phyloP scores from a whole-genome alignment of 305 asterid genomes.

The Fraxinus angustifolia region DNA sequence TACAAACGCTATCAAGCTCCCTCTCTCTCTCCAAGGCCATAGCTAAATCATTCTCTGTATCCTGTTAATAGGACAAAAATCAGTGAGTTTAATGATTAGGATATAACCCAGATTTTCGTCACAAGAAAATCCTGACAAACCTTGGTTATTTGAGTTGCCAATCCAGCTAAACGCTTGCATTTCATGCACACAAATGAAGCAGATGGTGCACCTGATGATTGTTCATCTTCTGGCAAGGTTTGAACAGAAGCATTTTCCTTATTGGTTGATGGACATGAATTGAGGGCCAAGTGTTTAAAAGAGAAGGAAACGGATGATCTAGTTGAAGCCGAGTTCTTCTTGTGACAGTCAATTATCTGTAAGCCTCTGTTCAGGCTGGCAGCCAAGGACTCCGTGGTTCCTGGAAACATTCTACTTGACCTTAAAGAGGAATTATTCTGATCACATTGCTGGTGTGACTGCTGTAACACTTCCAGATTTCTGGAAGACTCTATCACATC shows the following conservation, averaged over 20 bases:
- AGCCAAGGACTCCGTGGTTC: conserved; percentile 75
- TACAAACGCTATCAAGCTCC: conserved; percentile 62
- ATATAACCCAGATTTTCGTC: not conserved
- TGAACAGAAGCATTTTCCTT: conserved; percentile 50
- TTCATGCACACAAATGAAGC: conserved; percentile 49
- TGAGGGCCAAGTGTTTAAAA: conserved; percentile 73
- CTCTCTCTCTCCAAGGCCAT: conserved; percentile 45
- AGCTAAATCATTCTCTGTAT: conserved; percentile 36
- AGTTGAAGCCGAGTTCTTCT: conserved; percentile 55
- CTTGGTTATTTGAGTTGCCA: conserved; percentile 29
- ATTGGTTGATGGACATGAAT: conserved; percentile 50
- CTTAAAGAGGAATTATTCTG: conserved; percentile 59
- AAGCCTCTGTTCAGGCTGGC: conserved; percentile 90
- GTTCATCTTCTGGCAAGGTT: conserved; percentile 34
- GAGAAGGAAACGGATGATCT: conserved; percentile 88
- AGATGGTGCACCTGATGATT: conserved; percentile 34
- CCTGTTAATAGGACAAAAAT: conserved; percentile 35
- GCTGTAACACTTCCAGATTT: conserved; percentile 31
- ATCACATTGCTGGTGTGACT: conserved; percentile 43
- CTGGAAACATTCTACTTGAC: conserved; percentile 70
- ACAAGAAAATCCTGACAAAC: conserved; percentile 25
- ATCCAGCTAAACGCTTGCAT: conserved; percentile 45
- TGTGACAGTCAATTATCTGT: conserved; percentile 78
- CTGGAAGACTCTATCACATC: conserved; percentile 38
- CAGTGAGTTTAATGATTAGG: not conserved